These are phyloP conservation scores for Glaciozyma antarctica DNA, from an alignment of 768 basidiomycete species.

Conservation along the genomic window DNA sequence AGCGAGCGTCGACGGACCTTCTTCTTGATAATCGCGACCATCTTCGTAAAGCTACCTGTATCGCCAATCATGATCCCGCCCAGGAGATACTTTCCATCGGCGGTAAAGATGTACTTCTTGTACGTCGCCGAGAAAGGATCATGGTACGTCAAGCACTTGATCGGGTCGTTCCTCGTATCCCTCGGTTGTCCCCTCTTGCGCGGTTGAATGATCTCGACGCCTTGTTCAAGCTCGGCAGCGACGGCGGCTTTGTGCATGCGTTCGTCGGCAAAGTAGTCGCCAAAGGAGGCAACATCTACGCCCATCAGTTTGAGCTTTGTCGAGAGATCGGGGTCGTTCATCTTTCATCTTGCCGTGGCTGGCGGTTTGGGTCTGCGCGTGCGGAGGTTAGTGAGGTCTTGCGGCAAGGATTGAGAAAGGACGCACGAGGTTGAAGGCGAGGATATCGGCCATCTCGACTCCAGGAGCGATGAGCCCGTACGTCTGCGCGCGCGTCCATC, in stretches of 20 bases:
- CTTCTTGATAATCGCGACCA: conserved; percentile 62
- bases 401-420: not conserved
- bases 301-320: conserved; percentile 61
- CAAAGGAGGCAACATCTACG: conserved; percentile 54
- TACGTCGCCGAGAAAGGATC: conserved; percentile 64
- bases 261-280: conserved; percentile 61
- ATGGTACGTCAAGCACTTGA: conserved; percentile 57
- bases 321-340: conserved; percentile 59
- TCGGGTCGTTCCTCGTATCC: conserved; percentile 41
- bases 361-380: conserved; percentile 47
- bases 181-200: conserved; percentile 35
- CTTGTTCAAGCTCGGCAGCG: conserved; percentile 11
- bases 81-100: conserved; percentile 60
- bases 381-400: not conserved
- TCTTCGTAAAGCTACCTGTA: conserved; percentile 56
- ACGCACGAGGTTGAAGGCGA: conserved; percentile 54
- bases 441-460: conserved; percentile 58
- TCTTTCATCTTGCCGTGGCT: conserved; percentile 50
- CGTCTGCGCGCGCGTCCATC: conserved; percentile 33
- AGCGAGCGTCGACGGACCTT: conserved; percentile 35
- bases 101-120: conserved; percentile 63
- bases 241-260: conserved; percentile 31
- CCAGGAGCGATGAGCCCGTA: conserved; percentile 70
- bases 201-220: not conserved
- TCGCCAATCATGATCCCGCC: conserved; percentile 78